Percentiles rank a stretch among this genome's conserved stretches.
Conservation (phyloP, 1,139 yeast genomes). For the Blastobotrys raffinosifermentans region DNA sequence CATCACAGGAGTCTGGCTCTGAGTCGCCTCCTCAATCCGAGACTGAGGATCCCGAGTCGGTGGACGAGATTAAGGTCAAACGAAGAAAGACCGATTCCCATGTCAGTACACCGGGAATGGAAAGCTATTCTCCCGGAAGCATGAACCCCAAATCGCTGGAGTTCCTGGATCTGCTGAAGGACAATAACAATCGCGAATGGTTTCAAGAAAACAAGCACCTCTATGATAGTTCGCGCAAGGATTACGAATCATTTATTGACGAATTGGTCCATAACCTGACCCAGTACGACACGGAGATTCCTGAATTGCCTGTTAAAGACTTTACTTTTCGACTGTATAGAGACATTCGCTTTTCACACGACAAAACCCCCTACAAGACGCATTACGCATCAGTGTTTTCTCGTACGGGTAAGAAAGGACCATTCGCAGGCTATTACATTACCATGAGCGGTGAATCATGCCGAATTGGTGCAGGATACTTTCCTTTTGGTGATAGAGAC, state of each 20-base stretch:
- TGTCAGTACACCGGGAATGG: slow-evolving; percentile 7
- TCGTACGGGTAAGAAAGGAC: slow-evolving; percentile 20
- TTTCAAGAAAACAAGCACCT: slow-evolving; percentile 21
- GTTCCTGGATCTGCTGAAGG: slow-evolving; percentile 14
- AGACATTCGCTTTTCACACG: slow-evolving; percentile 20
- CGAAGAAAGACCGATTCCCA: too few species aligned
- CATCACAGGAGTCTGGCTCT: too few species aligned
- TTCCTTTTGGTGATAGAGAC: slow-evolving; percentile 12
- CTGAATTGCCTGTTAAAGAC: slow-evolving; percentile 19
- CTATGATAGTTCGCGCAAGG: slow-evolving; percentile 18
- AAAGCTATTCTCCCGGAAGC: slow-evolving; percentile 1
- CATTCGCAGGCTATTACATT: slow-evolving; percentile 21
- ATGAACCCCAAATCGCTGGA: too few species aligned
- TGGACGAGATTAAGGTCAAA: too few species aligned
- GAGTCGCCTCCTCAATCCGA: too few species aligned
- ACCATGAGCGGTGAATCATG: slow-evolving; percentile 17
- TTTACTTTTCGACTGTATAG: slow-evolving; percentile 19
- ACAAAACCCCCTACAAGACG: slow-evolving; percentile 22
- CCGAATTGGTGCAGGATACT: slow-evolving; percentile 12
- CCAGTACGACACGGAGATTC: slow-evolving; percentile 17
- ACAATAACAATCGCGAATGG: slow-evolving; percentile 23
- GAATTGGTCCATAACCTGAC: slow-evolving; percentile 11
- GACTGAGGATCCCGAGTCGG: too few species aligned
- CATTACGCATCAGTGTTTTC: slow-evolving; percentile 21
- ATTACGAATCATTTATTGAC: slow-evolving; percentile 20